Base-by-base conservation (phyloP, 352 stramenopile species). In the Aphanomyces stellatus region DNA sequence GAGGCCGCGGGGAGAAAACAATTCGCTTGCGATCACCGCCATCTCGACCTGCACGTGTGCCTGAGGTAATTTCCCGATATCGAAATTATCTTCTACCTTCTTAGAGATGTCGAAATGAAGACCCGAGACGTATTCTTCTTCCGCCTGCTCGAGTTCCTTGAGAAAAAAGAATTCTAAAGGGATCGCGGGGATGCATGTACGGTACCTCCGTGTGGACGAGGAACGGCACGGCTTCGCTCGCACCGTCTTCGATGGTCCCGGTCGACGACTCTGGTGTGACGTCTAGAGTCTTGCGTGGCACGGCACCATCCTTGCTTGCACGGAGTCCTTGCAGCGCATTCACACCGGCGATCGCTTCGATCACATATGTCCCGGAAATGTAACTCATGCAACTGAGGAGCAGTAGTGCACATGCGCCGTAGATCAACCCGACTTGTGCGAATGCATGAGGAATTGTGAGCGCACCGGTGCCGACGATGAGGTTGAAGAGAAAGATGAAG, bases 401-500 rank as follows among this genome's bases (percentile, higher is more conserved):
- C 2, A 73, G 70, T 37, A 95, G 69, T 34, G 76, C 74, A 15
- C 87, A 56, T n/a, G 74, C 70, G 33, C 82, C 86, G 65, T 95
- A 95, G 56, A 93, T 72, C 34, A 95, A 70, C 3, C 84, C 84
- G 3, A 90, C 80, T 72, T 95, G 85, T 57, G 79, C 84, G 71
- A 95, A 95, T 22, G 86, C 81, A 64, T 88, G 86, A 30, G 86
- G 86, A 57, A 95, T 95, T 17, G 85, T 95, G 59, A 95, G 82
- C 62, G 85, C 87, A 35, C 87, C 87, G 31, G 87, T 85, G 53
- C 85, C 87, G 30, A 95, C 87, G 65, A 95, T 93, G 69, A 93
- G 85, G 74, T 95, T 95, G 74, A 95, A 93, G 73, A 95, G 88
- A 76, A 95, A 95, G n/a, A 95, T 77, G 68, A 95, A 95, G 74